phyloP scores from a whole-genome alignment of 805 yeast species.

The Ogataea polymorpha region DNA sequence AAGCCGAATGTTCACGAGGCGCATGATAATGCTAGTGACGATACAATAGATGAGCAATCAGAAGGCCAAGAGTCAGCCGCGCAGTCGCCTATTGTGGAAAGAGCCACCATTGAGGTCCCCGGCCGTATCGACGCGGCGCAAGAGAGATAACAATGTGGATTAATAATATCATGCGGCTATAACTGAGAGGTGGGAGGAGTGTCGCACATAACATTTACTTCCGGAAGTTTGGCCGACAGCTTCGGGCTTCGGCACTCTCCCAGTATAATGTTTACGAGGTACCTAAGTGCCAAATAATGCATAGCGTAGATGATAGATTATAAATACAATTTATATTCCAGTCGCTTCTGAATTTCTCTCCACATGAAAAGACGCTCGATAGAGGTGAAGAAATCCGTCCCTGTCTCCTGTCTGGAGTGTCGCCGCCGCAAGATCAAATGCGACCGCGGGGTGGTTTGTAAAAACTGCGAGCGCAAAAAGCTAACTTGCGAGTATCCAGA shows the following conservation, averaged over 20 bases:
- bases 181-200: neutral
- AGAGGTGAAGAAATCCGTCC: slow-evolving; percentile 16
- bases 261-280: neutral
- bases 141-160: neutral
- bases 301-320: neutral
- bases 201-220: neutral
- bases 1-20: neutral
- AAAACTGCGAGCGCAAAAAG: slow-evolving; percentile 38
- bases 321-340: slow-evolving; percentile 1
- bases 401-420: slow-evolving; percentile 35
- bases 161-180: slow-evolving; percentile 1
- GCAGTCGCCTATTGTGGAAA: neutral
- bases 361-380: neutral
- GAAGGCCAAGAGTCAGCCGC: neutral
- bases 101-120: neutral
- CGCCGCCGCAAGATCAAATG: slow-evolving; percentile 35
- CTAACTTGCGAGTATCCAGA: slow-evolving; percentile 43
- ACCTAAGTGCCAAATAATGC: neutral
- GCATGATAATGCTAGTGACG: neutral
- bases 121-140: neutral
- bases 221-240: neutral
- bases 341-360: neutral
- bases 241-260: neutral
- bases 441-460: slow-evolving; percentile 37
- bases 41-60: neutral